Conservation (phyloP, 305 asterid genomes). For the Rubia peregrina region DNA sequence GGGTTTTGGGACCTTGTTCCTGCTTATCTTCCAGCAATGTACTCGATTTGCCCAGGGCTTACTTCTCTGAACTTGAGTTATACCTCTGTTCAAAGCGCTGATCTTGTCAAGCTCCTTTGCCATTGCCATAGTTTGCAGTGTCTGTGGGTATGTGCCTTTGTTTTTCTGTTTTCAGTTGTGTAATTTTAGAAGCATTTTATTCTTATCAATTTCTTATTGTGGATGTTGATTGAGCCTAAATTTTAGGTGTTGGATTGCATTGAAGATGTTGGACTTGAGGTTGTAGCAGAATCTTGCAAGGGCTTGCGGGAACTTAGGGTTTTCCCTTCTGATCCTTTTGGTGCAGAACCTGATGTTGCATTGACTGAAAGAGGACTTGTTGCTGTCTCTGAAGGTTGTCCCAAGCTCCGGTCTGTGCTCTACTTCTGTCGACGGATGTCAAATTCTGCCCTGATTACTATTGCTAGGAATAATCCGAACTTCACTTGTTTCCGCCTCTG, state of each 20-base stretch:
- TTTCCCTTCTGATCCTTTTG: constrained; percentile 90
- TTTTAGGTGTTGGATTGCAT: constrained; percentile 81
- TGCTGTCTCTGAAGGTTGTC: constrained; percentile 88
- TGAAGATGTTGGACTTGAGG: constrained; percentile 84
- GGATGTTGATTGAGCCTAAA: not conserved
- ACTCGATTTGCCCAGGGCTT: constrained; percentile 54
- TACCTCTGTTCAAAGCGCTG: constrained; percentile 66
- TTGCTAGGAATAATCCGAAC: constrained; percentile 74
- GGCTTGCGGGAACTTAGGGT: constrained; percentile 84
- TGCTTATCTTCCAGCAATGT: constrained; percentile 76
- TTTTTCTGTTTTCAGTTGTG: not conserved
- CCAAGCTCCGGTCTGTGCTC: constrained; percentile 80
- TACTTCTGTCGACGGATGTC: constrained; percentile 97
- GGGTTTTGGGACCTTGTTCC: constrained; percentile 95
- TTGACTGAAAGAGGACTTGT: constrained; percentile 93
- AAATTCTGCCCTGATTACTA: constrained; percentile 67
- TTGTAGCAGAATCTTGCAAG: constrained; percentile 71
- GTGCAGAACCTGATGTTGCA: constrained; percentile 60
- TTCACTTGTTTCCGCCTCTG: constrained; percentile 72
- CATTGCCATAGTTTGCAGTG: constrained; percentile 72
- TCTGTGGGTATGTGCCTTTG: constrained; percentile 58
- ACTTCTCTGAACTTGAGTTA: constrained; percentile 83
- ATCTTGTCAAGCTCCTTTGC: constrained; percentile 59
- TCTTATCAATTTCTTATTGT: not conserved
- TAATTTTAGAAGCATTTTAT: not conserved